Evolutionary conservation across 768 basidiomycete genomes (phyloP).

Genomic region (Calvatia gigantea): DNA sequence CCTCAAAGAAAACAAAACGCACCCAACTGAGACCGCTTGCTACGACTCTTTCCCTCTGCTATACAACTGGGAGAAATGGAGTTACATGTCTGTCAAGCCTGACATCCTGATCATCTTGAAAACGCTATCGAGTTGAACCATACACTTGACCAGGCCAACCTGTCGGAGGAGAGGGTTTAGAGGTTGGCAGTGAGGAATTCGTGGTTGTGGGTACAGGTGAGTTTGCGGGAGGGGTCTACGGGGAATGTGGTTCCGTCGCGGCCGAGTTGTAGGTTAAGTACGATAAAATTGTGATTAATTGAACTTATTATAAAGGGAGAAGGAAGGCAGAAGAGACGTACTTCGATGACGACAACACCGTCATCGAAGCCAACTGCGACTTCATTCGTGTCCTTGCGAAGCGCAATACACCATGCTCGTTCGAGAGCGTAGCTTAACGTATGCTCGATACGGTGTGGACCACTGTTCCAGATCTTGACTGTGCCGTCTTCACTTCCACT

Average conservation of each 20-base stretch:
- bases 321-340: constrained; percentile 92
- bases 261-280: constrained; percentile 67
- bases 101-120: constrained; percentile 91
- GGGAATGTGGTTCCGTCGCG: constrained; percentile 94
- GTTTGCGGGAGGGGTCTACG: constrained; percentile 94
- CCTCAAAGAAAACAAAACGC: no score
- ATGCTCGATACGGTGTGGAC: constrained; percentile 93
- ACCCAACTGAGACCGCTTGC: no score
- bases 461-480: constrained; percentile 96
- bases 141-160: no score
- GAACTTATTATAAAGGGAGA: no score
- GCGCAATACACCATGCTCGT: constrained; percentile 90
- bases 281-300: constrained; percentile 90
- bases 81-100: constrained; percentile 92
- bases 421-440: constrained; percentile 94
- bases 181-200: constrained; percentile 88
- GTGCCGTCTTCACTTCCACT: constrained; percentile 97
- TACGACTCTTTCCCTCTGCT: no score
- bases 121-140: no score
- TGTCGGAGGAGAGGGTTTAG: constrained; percentile 41
- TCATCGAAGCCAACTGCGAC: constrained; percentile 96
- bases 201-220: constrained; percentile 91
- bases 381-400: constrained; percentile 84
- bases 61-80: no score
- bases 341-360: constrained; percentile 93